Evolutionary conservation across 805 yeast species (phyloP).

Genomic region (Lipomyces lipofer): DNA sequence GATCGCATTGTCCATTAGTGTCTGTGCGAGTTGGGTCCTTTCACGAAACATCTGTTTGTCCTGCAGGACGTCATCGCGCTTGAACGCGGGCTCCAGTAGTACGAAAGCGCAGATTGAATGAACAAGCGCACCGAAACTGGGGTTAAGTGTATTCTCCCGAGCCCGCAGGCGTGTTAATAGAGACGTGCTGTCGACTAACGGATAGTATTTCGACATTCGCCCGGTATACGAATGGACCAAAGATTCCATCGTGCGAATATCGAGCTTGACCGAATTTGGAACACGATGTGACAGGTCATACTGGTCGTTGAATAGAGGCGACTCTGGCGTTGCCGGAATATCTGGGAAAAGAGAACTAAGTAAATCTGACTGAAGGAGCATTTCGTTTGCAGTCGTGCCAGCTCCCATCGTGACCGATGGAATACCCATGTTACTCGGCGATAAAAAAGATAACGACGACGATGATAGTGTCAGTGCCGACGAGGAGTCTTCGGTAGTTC

Average conservation of each 20-base stretch:
- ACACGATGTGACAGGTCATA: neutral
- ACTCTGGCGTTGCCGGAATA: neutral
- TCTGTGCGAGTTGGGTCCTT: conserved; percentile 1
- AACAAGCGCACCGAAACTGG: conserved; percentile 7
- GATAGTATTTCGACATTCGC: conserved; percentile 1
- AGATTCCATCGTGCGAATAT: neutral
- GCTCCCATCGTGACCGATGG: neutral
- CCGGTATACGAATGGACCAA: neutral
- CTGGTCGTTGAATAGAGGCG: conserved; percentile 1
- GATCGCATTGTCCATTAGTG: conserved; percentile 3
- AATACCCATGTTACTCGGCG: neutral
- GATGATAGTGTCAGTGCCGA: neutral
- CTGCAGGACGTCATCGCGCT: neutral
- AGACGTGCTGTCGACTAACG: conserved; percentile 3
- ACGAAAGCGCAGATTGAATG: conserved; percentile 13
- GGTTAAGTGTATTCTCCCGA: conserved; percentile 1
- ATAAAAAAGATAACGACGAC: neutral
- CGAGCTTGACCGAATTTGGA: neutral
- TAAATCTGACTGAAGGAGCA: neutral
- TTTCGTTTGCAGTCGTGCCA: conserved; percentile 1
- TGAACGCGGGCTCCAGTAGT: conserved; percentile 3
- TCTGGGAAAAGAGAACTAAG: neutral
- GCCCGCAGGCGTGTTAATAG: conserved; percentile 4
- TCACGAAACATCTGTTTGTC: conserved; percentile 4
- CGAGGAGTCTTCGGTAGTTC: neutral